phyloP scores from a whole-genome alignment of 164 flowering plant genomes.

The Vitis rupestris region DNA sequence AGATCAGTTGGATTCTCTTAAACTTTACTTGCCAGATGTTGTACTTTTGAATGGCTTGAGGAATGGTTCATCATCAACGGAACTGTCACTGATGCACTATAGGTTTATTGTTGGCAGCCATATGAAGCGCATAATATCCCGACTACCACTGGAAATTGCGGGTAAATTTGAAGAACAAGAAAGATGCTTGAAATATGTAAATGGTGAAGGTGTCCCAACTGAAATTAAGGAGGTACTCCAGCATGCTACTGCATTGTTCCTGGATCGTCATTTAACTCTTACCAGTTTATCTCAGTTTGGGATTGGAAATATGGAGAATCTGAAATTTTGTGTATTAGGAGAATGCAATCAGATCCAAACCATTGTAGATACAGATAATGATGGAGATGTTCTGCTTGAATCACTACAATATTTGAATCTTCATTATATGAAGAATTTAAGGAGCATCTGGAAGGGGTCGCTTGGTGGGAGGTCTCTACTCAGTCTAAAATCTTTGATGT shows the following conservation, averaged over 20 bases:
- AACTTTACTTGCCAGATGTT: too few species aligned
- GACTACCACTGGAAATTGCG: not conserved
- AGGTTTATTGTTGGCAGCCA: slow-evolving; percentile 10
- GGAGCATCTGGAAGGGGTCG: not conserved
- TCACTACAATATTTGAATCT: slow-evolving; percentile 3
- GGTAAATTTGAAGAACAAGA: not conserved
- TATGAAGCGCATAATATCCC: not conserved
- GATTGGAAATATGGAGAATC: not conserved
- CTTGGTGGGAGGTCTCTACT: too few species aligned
- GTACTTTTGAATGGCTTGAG: too few species aligned
- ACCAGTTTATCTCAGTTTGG: slow-evolving; percentile 13
- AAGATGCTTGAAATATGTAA: slow-evolving; percentile 2
- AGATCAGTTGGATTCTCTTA: too few species aligned
- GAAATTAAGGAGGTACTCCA: not conserved
- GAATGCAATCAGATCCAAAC: slow-evolving; percentile 14
- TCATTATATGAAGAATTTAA: slow-evolving; percentile 10
- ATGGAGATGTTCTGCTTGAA: not conserved
- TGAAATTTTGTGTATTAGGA: slow-evolving; percentile 10
- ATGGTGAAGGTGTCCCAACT: not conserved
- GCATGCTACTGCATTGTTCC: slow-evolving; percentile 2
- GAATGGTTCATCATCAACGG: too few species aligned
- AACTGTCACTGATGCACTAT: too few species aligned
- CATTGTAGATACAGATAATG: not conserved
- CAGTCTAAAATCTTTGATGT: too few species aligned
- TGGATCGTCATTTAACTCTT: slow-evolving; percentile 8